These are phyloP conservation scores for Bjerkandera adusta DNA, from an alignment of 1,284 basidiomycete species.

Conservation along the genomic window DNA sequence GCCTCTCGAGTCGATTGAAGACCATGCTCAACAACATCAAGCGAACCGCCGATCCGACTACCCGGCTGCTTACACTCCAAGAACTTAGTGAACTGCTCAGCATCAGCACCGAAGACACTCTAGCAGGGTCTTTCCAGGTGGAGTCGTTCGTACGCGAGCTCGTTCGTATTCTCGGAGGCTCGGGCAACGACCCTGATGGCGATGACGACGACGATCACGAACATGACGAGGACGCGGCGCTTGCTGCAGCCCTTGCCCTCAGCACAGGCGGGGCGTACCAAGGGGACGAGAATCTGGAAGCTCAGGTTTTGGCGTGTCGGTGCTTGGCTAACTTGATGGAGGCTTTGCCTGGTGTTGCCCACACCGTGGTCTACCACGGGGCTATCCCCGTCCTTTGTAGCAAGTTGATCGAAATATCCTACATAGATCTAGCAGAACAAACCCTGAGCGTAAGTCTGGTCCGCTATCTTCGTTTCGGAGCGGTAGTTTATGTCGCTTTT, in stretches of 20 bases:
- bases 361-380: conserved; percentile 93
- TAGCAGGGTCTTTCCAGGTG: conserved; percentile 92
- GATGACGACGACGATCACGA: conserved; percentile 59
- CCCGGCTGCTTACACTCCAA: conserved; percentile 86
- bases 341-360: conserved; percentile 89
- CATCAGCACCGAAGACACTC: conserved; percentile 96
- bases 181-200: conserved; percentile 68
- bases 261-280: conserved; percentile 59
- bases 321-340: conserved; percentile 97
- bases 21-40: conserved; percentile 90
- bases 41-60: conserved; percentile 74
- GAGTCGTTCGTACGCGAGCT: conserved; percentile 93
- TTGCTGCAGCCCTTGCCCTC: conserved; percentile 81
- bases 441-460: conserved; percentile 81
- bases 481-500: conserved; percentile 26
- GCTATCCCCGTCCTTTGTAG: conserved; percentile 94
- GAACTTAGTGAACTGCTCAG: conserved; percentile 94
- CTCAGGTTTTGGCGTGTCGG: conserved; percentile 89
- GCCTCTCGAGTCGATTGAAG: conserved; percentile 84
- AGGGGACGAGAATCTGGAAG: conserved; percentile 86
- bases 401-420: conserved; percentile 93
- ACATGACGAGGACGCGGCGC: conserved; percentile 79
- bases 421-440: conserved; percentile 96
- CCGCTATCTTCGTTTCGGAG: conserved; percentile 12
- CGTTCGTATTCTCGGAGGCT: conserved; percentile 88